Conservation (phyloP, 2,329 filamentous ascomycete genomes). For the Ophiostoma perfectum region DNA sequence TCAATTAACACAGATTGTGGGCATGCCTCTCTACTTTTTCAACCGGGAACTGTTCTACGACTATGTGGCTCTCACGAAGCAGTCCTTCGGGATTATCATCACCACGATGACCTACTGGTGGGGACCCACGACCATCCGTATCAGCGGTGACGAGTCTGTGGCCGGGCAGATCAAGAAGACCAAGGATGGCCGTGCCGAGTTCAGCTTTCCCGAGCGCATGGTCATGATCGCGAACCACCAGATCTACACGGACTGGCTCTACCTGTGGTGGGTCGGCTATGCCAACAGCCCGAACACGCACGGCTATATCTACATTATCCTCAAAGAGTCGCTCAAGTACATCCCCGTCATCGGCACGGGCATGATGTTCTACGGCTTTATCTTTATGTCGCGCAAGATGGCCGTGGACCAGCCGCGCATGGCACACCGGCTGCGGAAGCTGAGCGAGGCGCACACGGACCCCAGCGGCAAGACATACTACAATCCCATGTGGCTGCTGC, state of each 20-base stretch:
- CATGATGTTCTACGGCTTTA: constrained; percentile 83
- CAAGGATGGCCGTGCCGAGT: constrained; percentile 66
- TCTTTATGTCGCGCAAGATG: constrained; percentile 90
- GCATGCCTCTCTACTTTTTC: constrained; percentile 67
- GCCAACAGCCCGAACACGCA: constrained; percentile 69
- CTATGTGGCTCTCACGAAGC: constrained; percentile 83
- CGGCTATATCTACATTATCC: constrained; percentile 81
- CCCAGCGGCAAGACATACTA: constrained; percentile 51
- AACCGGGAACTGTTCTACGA: constrained; percentile 74
- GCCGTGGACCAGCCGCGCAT: constrained; percentile 70
- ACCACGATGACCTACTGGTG: constrained; percentile 81
- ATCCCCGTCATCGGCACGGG: constrained; percentile 75
- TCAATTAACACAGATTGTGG: constrained; percentile 67
- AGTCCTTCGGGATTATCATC: constrained; percentile 71
- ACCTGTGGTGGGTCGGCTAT: constrained; percentile 92
- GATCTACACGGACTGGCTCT: constrained; percentile 88
- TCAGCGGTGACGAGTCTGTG: constrained; percentile 78
- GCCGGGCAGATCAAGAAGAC: constrained; percentile 66
- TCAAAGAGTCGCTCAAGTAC: constrained; percentile 79
- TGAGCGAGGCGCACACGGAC: constrained; percentile 54
- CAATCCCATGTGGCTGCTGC: constrained; percentile 83
- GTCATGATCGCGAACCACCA: constrained; percentile 83
- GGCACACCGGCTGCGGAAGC: constrained; percentile 64
- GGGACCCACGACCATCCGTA: constrained; percentile 75
- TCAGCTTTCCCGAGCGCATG: constrained; percentile 73